These are phyloP conservation scores for Penicillium malachiteum DNA, from an alignment of 495 filamentous ascomycete species.

Conservation along the genomic window DNA sequence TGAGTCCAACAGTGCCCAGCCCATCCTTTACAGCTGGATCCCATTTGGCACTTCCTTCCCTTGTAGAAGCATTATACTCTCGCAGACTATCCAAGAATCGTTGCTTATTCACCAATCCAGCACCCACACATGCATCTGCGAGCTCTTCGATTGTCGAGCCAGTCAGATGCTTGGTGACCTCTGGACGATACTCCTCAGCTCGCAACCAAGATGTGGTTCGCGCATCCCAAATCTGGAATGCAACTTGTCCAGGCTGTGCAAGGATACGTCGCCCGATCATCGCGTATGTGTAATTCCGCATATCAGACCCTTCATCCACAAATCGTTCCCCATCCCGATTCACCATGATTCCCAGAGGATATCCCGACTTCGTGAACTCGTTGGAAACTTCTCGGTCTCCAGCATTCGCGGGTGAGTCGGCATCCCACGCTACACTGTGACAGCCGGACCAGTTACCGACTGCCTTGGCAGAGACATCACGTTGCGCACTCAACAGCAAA, in stretches of 20 bases:
- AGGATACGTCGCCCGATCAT: conserved; percentile 57
- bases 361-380: conserved; percentile 65
- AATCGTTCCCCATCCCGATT: conserved; percentile 57
- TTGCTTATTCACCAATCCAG: conserved; percentile 40
- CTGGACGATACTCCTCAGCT: conserved; percentile 56
- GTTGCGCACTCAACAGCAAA: conserved; percentile 46
- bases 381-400: conserved; percentile 58
- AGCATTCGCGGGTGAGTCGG: conserved; percentile 46
- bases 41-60: conserved; percentile 28
- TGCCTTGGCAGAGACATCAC: conserved; percentile 45
- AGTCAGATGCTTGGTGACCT: conserved; percentile 49
- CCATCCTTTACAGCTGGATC: conserved; percentile 58
- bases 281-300: conserved; percentile 65
- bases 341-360: conserved; percentile 63
- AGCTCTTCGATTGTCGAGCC: conserved; percentile 52
- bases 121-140: conserved; percentile 41
- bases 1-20: conserved; percentile 46
- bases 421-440: conserved; percentile 63
- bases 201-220: conserved; percentile 47
- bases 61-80: conserved; percentile 54
- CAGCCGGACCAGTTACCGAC: conserved; percentile 62
- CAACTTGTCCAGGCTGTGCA: conserved; percentile 52
- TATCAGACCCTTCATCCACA: conserved; percentile 62
- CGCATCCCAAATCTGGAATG: conserved; percentile 63
- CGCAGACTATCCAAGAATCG: conserved; percentile 48